These are phyloP conservation scores for Saccharomycopsis sp. DNA, from an alignment of 805 yeast genomes.

Conservation along the genomic window DNA sequence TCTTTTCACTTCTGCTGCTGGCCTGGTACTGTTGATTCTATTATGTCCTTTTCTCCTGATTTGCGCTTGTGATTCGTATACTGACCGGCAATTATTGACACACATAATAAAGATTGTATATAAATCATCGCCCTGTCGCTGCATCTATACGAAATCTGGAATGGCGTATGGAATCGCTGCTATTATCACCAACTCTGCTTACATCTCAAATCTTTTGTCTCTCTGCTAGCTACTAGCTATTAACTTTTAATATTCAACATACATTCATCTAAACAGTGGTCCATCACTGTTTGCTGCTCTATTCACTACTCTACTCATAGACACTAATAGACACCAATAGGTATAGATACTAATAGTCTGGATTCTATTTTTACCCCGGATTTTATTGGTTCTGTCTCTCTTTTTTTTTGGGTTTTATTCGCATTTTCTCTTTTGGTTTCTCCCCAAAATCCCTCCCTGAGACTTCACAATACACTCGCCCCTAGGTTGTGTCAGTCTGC, in stretches of 20 bases:
- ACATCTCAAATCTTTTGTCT: too few species aligned
- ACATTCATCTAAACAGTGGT: too few species aligned
- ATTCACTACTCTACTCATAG: too few species aligned
- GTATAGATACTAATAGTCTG: too few species aligned
- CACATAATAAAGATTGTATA: not conserved
- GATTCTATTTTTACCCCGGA: not conserved
- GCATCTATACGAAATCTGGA: too few species aligned
- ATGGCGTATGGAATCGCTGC: too few species aligned
- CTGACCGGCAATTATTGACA: not conserved
- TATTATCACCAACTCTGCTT: too few species aligned
- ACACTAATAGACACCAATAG: too few species aligned
- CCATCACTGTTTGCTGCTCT: too few species aligned
- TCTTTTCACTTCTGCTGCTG: not conserved
- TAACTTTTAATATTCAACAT: too few species aligned
- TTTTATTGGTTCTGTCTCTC: not conserved
- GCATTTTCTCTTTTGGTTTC: constrained; percentile 15
- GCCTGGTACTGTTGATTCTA: not conserved
- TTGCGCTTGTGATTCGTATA: constrained; percentile 8
- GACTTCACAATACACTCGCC: not conserved
- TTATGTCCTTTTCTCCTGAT: constrained; percentile 4
- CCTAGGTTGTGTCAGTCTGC: not conserved
- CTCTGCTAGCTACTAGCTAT: too few species aligned
- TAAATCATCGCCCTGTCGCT: too few species aligned
- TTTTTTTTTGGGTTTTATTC: not conserved
- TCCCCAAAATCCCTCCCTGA: not conserved